These are phyloP conservation scores for Salix suchowensis DNA, from an alignment of 345 rosid genomes.

Conservation along the genomic window DNA sequence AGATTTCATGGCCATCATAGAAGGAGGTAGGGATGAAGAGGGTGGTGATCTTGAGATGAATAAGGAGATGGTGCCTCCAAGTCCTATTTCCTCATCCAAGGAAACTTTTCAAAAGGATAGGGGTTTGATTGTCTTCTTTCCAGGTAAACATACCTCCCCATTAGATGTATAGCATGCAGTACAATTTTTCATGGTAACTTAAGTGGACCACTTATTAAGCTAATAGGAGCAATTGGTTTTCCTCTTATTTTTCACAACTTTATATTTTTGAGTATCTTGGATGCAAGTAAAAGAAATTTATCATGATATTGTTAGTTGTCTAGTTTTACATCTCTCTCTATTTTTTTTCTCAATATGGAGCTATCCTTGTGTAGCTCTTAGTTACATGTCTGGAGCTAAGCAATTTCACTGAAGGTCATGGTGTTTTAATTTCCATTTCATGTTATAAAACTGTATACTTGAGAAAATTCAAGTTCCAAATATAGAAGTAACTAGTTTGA, in stretches of 20 bases:
- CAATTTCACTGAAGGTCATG: background rate
- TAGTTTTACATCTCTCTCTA: no score
- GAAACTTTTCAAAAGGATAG: slow-evolving; percentile 57
- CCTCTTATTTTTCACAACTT: background rate
- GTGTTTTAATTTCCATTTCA: background rate
- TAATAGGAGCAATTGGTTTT: background rate
- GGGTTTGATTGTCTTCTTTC: slow-evolving; percentile 90
- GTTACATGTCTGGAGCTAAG: background rate
- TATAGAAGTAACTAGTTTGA: no score
- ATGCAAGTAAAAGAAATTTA: no score
- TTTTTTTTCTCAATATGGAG: no score
- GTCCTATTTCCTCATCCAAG: slow-evolving; percentile 40
- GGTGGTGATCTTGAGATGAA: slow-evolving; percentile 81
- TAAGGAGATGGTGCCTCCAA: slow-evolving; percentile 40
- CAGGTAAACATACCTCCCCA: slow-evolving; percentile 49
- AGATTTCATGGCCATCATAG: slow-evolving; percentile 81
- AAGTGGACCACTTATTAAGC: background rate
- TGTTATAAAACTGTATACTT: background rate
- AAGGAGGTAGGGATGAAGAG: slow-evolving; percentile 74
- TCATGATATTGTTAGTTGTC: no score
- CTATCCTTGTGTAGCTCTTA: no score
- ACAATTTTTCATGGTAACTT: background rate
- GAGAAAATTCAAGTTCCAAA: background rate
- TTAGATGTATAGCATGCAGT: background rate
- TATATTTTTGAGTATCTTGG: background rate